These are phyloP conservation scores for Omphalea diandra DNA, from an alignment of 441 rosid genomes.

Conservation along the genomic window DNA sequence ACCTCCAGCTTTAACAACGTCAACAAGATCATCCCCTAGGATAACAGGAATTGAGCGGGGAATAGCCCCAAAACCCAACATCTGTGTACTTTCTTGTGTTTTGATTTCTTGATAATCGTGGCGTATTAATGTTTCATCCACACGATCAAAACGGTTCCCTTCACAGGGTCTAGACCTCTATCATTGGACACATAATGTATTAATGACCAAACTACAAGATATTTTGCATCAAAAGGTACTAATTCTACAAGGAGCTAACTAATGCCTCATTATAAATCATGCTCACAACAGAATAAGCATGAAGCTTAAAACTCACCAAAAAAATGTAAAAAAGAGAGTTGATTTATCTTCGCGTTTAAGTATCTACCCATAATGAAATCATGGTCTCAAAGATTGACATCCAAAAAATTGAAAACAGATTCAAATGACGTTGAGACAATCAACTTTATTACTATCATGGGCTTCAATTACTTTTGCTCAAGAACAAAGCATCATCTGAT, in stretches of 20 bases:
- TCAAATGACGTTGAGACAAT: not conserved
- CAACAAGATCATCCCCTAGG: slow-evolving; percentile 94
- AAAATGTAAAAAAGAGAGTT: not conserved
- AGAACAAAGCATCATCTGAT: not conserved
- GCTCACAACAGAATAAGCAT: not conserved
- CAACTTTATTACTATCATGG: not conserved
- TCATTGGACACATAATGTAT: slow-evolving; percentile 26
- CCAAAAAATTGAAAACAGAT: slow-evolving; percentile 1
- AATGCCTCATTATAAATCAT: not conserved
- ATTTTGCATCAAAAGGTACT: not conserved
- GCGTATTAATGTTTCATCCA: slow-evolving; percentile 64
- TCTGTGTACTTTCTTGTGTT: slow-evolving; percentile 93
- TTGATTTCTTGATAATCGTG: slow-evolving; percentile 98
- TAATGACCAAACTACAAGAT: slow-evolving; percentile 6
- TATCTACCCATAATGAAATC: no score
- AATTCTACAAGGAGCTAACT: slow-evolving; percentile 7
- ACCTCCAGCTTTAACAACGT: slow-evolving; percentile 98
- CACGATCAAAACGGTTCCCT: slow-evolving; percentile 66
- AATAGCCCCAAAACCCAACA: slow-evolving; percentile 92
- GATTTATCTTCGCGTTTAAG: not conserved
- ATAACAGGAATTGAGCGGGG: slow-evolving; percentile 86
- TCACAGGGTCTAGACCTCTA: slow-evolving; percentile 73
- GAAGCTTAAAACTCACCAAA: not conserved
- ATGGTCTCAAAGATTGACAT: not conserved
- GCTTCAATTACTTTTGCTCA: slow-evolving; percentile 8